phyloP scores from a whole-genome alignment of 2,329 filamentous ascomycete species.

The Pyricularia grisea region DNA sequence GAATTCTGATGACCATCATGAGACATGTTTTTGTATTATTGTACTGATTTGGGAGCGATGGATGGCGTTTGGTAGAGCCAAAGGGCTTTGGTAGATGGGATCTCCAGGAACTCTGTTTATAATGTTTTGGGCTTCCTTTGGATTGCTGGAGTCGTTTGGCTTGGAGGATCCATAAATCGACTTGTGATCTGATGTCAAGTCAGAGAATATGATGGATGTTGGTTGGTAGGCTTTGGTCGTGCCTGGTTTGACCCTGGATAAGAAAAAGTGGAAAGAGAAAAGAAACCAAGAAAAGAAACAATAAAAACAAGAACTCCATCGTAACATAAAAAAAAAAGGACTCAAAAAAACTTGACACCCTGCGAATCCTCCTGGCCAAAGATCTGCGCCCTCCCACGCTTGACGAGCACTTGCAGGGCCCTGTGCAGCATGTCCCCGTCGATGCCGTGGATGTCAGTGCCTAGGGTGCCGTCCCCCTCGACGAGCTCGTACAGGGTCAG shows the following conservation, averaged over 20 bases:
- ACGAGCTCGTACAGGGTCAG: slow-evolving; percentile 87
- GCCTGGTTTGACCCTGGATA: too few relatives aligned
- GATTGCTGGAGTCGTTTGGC: neutral
- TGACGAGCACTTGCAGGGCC: slow-evolving; percentile 72
- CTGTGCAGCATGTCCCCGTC: slow-evolving; percentile 73
- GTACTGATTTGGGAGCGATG: neutral
- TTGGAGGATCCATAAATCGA: too few relatives aligned
- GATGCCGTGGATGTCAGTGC: slow-evolving; percentile 78
- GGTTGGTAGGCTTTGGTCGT: too few relatives aligned
- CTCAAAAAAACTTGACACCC: slow-evolving; percentile 90
- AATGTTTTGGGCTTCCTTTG: neutral
- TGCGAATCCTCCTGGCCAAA: slow-evolving; percentile 83
- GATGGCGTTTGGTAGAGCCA: neutral
- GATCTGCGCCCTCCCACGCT: slow-evolving; percentile 84
- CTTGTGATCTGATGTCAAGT: too few relatives aligned
- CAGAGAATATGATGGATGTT: too few relatives aligned
- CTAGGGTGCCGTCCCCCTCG: slow-evolving; percentile 71
- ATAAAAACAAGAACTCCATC: neutral
- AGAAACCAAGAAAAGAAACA: neutral
- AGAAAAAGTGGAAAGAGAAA: too few relatives aligned
- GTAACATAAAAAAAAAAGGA: too few relatives aligned
- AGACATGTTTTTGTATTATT: neutral
- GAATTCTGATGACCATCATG: neutral
- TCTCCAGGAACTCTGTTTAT: neutral
- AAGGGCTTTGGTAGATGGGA: neutral